These are phyloP conservation scores for Candida smagusa DNA, from an alignment of 1,139 yeast genomes.

Conservation along the genomic window DNA sequence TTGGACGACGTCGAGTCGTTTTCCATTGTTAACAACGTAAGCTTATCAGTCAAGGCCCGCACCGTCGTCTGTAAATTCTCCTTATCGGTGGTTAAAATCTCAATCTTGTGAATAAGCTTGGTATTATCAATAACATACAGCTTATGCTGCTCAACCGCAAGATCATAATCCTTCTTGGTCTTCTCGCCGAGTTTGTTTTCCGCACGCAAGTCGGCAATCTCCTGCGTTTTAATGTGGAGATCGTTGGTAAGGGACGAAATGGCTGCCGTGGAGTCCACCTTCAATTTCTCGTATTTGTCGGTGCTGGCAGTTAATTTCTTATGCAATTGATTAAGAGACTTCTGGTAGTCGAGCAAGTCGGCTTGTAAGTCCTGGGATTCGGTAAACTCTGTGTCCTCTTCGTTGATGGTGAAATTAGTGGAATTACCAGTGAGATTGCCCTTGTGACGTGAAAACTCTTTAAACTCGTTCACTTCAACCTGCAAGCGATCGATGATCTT, in stretches of 20 bases:
- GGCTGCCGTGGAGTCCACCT: conserved; percentile 24
- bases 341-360: conserved; percentile 20
- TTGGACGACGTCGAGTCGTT: conserved; percentile 12
- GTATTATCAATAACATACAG: conserved; percentile 46
- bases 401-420: conserved; percentile 1
- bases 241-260: conserved; percentile 29
- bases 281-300: conserved; percentile 20
- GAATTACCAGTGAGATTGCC: conserved; percentile 8
- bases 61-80: conserved; percentile 30
- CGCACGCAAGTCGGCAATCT: conserved; percentile 19
- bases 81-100: conserved; percentile 38
- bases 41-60: conserved; percentile 30
- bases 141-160: conserved; percentile 48
- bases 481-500: conserved; percentile 30
- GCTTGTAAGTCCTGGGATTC: conserved; percentile 9
- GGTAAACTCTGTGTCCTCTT: conserved; percentile 1
- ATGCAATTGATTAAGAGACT: conserved; percentile 22
- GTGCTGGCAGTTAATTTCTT: conserved; percentile 21
- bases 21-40: conserved; percentile 19
- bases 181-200: conserved; percentile 25
- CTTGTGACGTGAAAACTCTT: conserved; percentile 14
- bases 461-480: conserved; percentile 27
- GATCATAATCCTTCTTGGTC: conserved; percentile 36
- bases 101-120: conserved; percentile 39
- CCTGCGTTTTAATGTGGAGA: conserved; percentile 26